Percentiles rank a stretch among this genome's conserved stretches.
phyloP scores from a whole-genome alignment of 768 basidiomycete genomes.

The Pleurotus salmoneostramineus region DNA sequence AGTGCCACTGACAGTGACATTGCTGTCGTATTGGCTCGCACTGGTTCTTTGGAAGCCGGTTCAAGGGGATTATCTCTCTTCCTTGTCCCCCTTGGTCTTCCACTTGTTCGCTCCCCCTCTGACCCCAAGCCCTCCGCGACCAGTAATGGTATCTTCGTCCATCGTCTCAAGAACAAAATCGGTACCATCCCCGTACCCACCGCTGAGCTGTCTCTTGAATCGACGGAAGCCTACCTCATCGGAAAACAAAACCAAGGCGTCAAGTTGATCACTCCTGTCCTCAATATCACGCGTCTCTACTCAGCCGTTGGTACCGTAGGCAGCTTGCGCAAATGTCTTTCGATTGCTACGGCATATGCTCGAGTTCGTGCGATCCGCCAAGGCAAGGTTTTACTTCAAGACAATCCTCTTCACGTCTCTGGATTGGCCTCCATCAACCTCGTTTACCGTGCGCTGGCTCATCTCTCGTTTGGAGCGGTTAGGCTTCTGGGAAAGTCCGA shows the following conservation, averaged over 20 bases:
- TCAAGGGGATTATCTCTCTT: conserved; percentile 72
- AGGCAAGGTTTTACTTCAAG: conserved; percentile 44
- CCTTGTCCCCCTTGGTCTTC: conserved; percentile 61
- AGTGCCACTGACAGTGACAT: conserved; percentile 77
- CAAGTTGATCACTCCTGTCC: conserved; percentile 62
- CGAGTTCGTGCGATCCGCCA: conserved; percentile 51
- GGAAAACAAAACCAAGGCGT: conserved; percentile 58
- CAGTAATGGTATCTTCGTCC: conserved; percentile 65
- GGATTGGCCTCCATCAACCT: conserved; percentile 58
- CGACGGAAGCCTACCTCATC: conserved; percentile 59
- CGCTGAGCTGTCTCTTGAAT: conserved; percentile 64
- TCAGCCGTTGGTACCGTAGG: conserved; percentile 56
- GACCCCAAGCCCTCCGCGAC: conserved; percentile 38
- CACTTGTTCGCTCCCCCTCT: conserved; percentile 40
- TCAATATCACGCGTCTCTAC: conserved; percentile 76
- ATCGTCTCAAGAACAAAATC: conserved; percentile 76
- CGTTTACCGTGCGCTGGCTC: conserved; percentile 61
- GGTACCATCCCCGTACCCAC: conserved; percentile 75
- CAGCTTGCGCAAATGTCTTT: conserved; percentile 55
- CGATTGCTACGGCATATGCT: conserved; percentile 64
- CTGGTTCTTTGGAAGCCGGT: conserved; percentile 50
- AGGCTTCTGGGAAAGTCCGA: conserved; percentile 60
- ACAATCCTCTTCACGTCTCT: conserved; percentile 60
- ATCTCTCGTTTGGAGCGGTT: conserved; percentile 59
- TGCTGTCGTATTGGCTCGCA: conserved; percentile 70